Conservation (phyloP, 2,329 filamentous ascomycete genomes). For the Uncinocarpus reesii region DNA sequence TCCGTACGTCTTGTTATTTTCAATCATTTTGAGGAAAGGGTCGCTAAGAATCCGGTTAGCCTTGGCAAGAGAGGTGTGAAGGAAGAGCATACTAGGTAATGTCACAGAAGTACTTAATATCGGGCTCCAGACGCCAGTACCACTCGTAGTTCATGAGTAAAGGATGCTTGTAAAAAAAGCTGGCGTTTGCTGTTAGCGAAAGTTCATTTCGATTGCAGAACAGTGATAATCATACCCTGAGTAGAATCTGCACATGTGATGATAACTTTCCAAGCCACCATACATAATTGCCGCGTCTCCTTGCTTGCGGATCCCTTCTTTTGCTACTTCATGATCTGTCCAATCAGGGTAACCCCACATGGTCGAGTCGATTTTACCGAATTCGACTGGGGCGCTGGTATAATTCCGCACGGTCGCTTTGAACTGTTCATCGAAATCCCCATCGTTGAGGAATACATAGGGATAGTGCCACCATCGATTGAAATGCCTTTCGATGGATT, state of each 20-base stretch:
- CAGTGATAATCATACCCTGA: slow-evolving; percentile 58
- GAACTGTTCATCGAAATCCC: slow-evolving; percentile 91
- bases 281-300: slow-evolving; percentile 98
- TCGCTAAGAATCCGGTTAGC: slow-evolving; percentile 50
- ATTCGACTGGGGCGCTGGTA: slow-evolving; percentile 79
- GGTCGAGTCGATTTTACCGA: slow-evolving; percentile 78
- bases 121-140: slow-evolving; percentile 98
- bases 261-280: slow-evolving; percentile 95
- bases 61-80: background rate
- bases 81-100: slow-evolving; percentile 76
- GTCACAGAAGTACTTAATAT: slow-evolving; percentile 99
- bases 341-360: slow-evolving; percentile 98
- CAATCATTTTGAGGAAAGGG: slow-evolving; percentile 90
- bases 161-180: slow-evolving; percentile 95
- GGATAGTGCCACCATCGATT: slow-evolving; percentile 98
- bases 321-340: slow-evolving; percentile 86
- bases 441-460: slow-evolving; percentile 96
- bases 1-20: slow-evolving; percentile 92
- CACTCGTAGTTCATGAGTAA: slow-evolving; percentile 94
- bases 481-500: slow-evolving; percentile 97
- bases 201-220: background rate
- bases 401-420: slow-evolving; percentile 80
- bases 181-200: slow-evolving; percentile 26
- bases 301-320: slow-evolving; percentile 93
- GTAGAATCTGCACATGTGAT: slow-evolving; percentile 99